These are phyloP conservation scores for Cercospora brassicicola DNA, from an alignment of 2,329 filamentous ascomycete genomes.

Conservation along the genomic window DNA sequence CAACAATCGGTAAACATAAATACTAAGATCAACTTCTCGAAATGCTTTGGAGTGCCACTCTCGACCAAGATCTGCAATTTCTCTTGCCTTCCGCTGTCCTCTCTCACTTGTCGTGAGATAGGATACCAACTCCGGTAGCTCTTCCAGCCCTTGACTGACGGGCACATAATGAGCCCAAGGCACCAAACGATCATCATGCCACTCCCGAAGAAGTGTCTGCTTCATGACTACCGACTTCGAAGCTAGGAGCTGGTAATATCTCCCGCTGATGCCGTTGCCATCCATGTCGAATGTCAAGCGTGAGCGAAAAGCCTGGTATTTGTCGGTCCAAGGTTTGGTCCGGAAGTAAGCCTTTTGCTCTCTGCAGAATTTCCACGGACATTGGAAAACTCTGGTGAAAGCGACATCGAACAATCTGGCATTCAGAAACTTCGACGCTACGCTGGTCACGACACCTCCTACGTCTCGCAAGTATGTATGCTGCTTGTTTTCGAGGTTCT, in stretches of 20 bases:
- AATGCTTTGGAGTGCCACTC: conserved; percentile 21
- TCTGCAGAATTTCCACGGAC: conserved; percentile 31
- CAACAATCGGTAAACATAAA: conserved; percentile 22
- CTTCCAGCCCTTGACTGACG: conserved; percentile 51
- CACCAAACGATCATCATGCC: conserved; percentile 58
- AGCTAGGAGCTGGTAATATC: conserved; percentile 54
- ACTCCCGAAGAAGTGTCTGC: conserved; percentile 56
- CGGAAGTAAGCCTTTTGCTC: conserved; percentile 1
- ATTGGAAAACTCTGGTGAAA: conserved; percentile 52
- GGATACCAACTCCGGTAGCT: conserved; percentile 54
- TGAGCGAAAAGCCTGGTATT: not conserved
- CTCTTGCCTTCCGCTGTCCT: conserved; percentile 18
- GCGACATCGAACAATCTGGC: conserved; percentile 43
- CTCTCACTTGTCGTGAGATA: conserved; percentile 44
- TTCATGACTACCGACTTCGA: conserved; percentile 54
- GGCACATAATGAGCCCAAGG: conserved; percentile 62
- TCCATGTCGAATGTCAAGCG: conserved; percentile 50
- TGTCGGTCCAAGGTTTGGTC: conserved; percentile 9
- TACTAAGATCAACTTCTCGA: conserved; percentile 7
- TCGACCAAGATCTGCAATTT: conserved; percentile 20
- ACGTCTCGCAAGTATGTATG: conserved; percentile 28
- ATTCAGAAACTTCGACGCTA: conserved; percentile 5
- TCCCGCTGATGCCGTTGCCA: conserved; percentile 58
- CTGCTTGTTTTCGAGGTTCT: not conserved
- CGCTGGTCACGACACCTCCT: not conserved